These are phyloP conservation scores for Lavandula angustifolia DNA, from an alignment of 257 asterid genomes.

Conservation along the genomic window DNA sequence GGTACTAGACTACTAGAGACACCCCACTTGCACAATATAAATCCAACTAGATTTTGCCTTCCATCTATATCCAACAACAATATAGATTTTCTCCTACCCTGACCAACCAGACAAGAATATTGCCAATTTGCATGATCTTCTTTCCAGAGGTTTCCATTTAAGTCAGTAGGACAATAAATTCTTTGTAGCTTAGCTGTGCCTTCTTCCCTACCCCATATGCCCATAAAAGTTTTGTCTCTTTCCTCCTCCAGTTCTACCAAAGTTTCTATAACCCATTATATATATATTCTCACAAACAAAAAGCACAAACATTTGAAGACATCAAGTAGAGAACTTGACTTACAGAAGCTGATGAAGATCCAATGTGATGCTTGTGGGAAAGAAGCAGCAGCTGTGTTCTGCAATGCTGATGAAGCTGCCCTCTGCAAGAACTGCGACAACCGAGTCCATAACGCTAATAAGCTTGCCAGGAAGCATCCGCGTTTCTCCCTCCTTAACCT, in stretches of 20 bases:
- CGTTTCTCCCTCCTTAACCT: slow-evolving; percentile 64
- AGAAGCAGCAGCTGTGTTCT: slow-evolving; percentile 70
- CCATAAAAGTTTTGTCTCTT: slow-evolving; percentile 60
- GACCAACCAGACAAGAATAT: slow-evolving; percentile 23
- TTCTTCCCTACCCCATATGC: slow-evolving; percentile 47
- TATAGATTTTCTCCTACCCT: background rate
- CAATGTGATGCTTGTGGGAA: slow-evolving; percentile 78
- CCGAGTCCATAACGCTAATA: slow-evolving; percentile 75
- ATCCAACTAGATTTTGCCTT: no score
- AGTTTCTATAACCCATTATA: slow-evolving; percentile 24
- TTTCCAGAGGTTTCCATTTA: slow-evolving; percentile 51
- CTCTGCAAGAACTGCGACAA: slow-evolving; percentile 67
- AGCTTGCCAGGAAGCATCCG: slow-evolving; percentile 72
- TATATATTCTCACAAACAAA: slow-evolving; percentile 20
- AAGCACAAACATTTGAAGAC: slow-evolving; percentile 6
- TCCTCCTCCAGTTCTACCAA: slow-evolving; percentile 39
- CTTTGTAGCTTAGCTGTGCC: slow-evolving; percentile 51
- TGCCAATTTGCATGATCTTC: slow-evolving; percentile 32
- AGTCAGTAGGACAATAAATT: slow-evolving; percentile 34
- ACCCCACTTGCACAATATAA: background rate
- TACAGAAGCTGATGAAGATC: slow-evolving; percentile 57
- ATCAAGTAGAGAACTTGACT: slow-evolving; percentile 17
- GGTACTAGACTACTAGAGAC: no score
- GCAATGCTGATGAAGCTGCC: slow-evolving; percentile 88
- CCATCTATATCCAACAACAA: no score